Conservation (phyloP, 2,329 filamentous ascomycete genomes). For the Pseudogymnoascus pannorum region DNA sequence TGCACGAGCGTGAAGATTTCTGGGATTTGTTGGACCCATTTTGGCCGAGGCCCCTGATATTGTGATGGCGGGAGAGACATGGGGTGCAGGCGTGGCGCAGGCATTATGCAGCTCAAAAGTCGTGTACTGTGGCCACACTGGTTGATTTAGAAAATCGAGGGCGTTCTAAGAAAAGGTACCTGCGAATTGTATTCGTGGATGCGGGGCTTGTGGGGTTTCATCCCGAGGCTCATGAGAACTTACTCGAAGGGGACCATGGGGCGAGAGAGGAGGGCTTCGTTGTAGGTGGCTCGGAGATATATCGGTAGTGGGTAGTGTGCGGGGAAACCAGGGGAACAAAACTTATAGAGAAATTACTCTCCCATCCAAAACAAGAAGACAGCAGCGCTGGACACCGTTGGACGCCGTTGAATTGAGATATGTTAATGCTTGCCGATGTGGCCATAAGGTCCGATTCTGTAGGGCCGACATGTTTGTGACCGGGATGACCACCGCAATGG, state of each 20-base stretch:
- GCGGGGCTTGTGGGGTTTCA: constrained; percentile 1
- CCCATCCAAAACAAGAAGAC: neutral
- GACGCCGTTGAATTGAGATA: neutral
- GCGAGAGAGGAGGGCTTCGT: neutral
- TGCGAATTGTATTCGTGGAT: neutral
- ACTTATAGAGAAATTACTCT: neutral
- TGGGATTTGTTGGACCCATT: neutral
- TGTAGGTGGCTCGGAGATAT: neutral
- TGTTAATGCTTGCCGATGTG: neutral
- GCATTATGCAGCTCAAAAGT: neutral
- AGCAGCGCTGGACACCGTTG: neutral
- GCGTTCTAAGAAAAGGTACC: neutral
- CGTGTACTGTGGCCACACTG: neutral
- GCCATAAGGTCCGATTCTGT: neutral
- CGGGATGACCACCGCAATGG: neutral
- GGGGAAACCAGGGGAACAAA: neutral
- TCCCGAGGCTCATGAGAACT: neutral
- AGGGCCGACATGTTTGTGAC: neutral
- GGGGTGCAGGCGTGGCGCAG: neutral
- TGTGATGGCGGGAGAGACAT: neutral
- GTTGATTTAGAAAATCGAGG: neutral
- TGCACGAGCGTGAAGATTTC: neutral
- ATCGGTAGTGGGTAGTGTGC: neutral
- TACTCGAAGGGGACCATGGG: neutral
- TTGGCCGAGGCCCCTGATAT: neutral